Conservation (phyloP, 164 flowering plant species). For the Cinnamomum chago region DNA sequence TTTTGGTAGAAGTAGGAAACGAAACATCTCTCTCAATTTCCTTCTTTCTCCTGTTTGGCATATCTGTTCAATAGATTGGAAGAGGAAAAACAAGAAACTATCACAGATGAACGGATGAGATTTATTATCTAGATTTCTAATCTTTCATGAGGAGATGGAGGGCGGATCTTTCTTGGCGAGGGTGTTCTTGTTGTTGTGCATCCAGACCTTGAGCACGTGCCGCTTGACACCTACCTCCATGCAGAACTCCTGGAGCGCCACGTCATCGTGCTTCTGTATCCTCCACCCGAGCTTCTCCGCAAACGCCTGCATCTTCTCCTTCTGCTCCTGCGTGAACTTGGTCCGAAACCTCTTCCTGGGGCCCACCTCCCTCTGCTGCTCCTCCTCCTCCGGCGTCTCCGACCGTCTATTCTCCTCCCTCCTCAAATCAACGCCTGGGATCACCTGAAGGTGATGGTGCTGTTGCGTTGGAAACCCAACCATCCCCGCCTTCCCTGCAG, state of each 20-base stretch:
- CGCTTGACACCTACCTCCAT: slow-evolving; percentile 31
- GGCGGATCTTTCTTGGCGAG: slow-evolving; percentile 27
- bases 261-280: slow-evolving; percentile 32
- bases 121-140: too few species aligned
- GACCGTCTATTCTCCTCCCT: slow-evolving; percentile 18
- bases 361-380: not conserved
- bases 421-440: not conserved
- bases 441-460: not conserved
- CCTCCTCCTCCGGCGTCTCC: slow-evolving; percentile 24
- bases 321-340: slow-evolving; percentile 34
- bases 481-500: not conserved
- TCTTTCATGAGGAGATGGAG: not conserved
- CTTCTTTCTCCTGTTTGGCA: too few species aligned
- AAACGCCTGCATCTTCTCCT: slow-evolving; percentile 38
- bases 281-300: slow-evolving; percentile 39
- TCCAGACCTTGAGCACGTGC: slow-evolving; percentile 59
- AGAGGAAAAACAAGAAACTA: too few species aligned
- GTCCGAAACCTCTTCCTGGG: slow-evolving; percentile 31
- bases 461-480: not conserved
- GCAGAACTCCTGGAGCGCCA: slow-evolving; percentile 28
- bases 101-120: too few species aligned
- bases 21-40: too few species aligned
- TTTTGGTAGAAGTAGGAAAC: too few species aligned
- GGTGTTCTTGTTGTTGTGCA: slow-evolving; percentile 85
- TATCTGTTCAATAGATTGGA: too few species aligned